Conservation (phyloP, 306 rosid genomes). For the Glycyrrhiza uralensis region DNA sequence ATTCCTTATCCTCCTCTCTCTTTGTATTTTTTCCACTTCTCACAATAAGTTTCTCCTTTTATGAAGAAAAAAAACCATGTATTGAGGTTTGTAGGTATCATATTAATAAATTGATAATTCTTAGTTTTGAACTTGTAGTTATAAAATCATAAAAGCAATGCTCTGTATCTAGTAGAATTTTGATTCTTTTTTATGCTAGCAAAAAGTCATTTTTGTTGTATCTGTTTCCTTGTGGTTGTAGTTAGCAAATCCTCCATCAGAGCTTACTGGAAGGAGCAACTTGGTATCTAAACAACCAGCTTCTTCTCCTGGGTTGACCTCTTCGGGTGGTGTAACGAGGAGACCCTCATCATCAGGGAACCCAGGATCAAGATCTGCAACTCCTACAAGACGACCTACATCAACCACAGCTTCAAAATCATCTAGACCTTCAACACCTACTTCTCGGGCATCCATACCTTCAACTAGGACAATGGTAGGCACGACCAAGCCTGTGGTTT, state of each 20-base stretch:
- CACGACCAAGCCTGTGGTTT: constrained; percentile 42
- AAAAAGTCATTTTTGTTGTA: constrained; percentile 19
- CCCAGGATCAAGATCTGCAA: constrained; percentile 80
- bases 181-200: constrained; percentile 10
- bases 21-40: background rate
- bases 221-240: constrained; percentile 42
- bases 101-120: background rate
- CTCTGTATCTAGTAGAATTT: background rate
- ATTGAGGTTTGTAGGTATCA: background rate
- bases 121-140: background rate
- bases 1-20: background rate
- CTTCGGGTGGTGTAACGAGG: constrained; percentile 65
- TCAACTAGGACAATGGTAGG: constrained; percentile 46
- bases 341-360: constrained; percentile 82
- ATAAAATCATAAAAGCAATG: background rate
- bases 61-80: background rate
- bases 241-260: constrained; percentile 75
- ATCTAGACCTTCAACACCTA: constrained; percentile 87
- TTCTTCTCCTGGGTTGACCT: constrained; percentile 69
- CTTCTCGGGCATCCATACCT: constrained; percentile 62
- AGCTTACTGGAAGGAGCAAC: constrained; percentile 59
- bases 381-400: constrained; percentile 80
- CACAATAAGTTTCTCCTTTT: background rate
- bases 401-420: constrained; percentile 59
- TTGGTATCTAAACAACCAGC: constrained; percentile 55